Evolutionary conservation across 1,284 basidiomycete species (phyloP), one percentile per base, ranked within the genome.

Genomic region (Austropuccinia psidii): DNA sequence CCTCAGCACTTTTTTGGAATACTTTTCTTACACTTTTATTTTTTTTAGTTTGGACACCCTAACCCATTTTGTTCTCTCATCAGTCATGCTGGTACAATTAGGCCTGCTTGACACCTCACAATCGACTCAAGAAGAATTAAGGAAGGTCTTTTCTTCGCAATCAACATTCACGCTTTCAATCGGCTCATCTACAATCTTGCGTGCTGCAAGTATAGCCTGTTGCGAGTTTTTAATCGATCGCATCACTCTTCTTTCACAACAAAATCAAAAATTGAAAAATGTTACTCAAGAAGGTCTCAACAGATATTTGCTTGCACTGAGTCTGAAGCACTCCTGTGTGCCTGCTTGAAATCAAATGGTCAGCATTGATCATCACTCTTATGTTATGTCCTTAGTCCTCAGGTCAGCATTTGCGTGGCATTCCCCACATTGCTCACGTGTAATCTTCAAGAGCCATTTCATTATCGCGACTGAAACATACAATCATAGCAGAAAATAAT

Each of bases 171-270:
- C 57, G 54, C 24, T 69, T 60, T 69, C 67, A 11, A 33, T 55
- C 21, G 45, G 67, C 17, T 54, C 67, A 29, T 52, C 67, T 21
- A 69, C 67, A 60, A 69, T 60, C 21, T 45, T 69, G 15, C 39
- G 67, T 29, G 67, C 67, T n/a, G 43, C 67, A 21, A 69, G 67
- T 43, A 41, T 69, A 45, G 55, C 67, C 6, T 69, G 67, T 57
- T 60, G 55, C 24, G 39, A 69, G 37, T 57, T 43, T 29, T 33
- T 69, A 2, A 60, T 69, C 54, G 37, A 60, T 33, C 31, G 54
- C 17, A 45, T 29, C 8, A 24, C 29, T 7, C 17, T n/a, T 62
- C 41, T 45, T 19, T 45, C 41, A 43, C 4, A 27, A 17, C 29
- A 39, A 0, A 62, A 62, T 19, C 31, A 45, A n/a, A 29, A 39